Conservation (phyloP, 495 filamentous ascomycete species). For the Mycothermus thermophilus region DNA sequence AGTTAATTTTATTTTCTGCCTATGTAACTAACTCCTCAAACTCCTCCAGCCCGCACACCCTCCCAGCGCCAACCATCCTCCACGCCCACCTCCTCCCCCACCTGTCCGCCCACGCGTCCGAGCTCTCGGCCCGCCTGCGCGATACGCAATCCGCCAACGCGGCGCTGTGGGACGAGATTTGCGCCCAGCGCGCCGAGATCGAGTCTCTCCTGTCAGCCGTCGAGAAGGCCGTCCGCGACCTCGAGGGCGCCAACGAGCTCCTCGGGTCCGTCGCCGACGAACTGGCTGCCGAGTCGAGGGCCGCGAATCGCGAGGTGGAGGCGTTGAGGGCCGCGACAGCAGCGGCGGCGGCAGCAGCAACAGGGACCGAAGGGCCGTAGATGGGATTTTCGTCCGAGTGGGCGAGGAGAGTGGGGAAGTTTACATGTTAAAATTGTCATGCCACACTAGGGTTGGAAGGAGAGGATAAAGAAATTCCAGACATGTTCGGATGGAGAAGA, state of each 20-base stretch:
- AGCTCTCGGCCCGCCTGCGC: constrained; percentile 48
- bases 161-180: constrained; percentile 45
- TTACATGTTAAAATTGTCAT: no score
- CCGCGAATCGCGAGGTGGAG: constrained; percentile 32
- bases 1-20: neutral
- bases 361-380: neutral
- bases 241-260: constrained; percentile 48
- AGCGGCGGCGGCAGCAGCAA: neutral
- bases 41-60: constrained; percentile 51
- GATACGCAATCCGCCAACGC: constrained; percentile 51
- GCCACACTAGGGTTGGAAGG: no score
- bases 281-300: constrained; percentile 33
- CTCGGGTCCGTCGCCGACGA: constrained; percentile 32
- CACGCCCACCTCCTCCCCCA: constrained; percentile 58
- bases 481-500: no score
- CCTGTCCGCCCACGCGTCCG: constrained; percentile 43
- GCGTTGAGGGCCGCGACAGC: no score
- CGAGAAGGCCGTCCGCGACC: constrained; percentile 53
- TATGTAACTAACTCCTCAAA: neutral
- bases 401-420: no score
- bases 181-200: constrained; percentile 59
- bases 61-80: constrained; percentile 53
- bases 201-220: constrained; percentile 49
- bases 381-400: no score
- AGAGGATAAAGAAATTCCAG: no score